A percentile compares a stretch with the other conserved stretches of the same genome.
These are phyloP conservation scores for Pyricularia sp. DNA, from an alignment of 2,329 filamentous ascomycete species.

Conservation along the genomic window DNA sequence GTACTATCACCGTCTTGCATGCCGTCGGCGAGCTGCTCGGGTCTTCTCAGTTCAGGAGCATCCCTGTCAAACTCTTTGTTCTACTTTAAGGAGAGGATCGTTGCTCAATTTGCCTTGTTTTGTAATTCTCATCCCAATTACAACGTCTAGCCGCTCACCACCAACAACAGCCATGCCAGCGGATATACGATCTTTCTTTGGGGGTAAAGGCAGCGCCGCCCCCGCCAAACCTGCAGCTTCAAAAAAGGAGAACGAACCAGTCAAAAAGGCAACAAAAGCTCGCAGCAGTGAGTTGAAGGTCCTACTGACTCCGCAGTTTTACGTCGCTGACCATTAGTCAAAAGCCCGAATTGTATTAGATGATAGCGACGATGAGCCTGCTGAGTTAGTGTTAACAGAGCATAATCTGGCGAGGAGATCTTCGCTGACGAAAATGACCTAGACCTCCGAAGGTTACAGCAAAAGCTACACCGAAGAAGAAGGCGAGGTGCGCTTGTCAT, in stretches of 20 bases:
- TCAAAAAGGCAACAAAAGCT: constrained; percentile 34
- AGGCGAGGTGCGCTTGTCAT: constrained; percentile 29
- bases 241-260: constrained; percentile 31
- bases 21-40: background rate
- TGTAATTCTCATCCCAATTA: background rate
- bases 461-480: constrained; percentile 40
- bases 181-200: constrained; percentile 83
- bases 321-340: constrained; percentile 12
- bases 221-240: constrained; percentile 30
- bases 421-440: background rate
- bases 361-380: constrained; percentile 64
- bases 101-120: background rate
- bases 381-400: constrained; percentile 14
- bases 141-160: background rate
- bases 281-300: constrained; percentile 11
- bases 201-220: constrained; percentile 53
- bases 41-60: background rate
- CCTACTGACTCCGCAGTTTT: background rate
- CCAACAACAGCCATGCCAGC: constrained; percentile 51
- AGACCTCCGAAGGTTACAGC: constrained; percentile 43
- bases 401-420: background rate
- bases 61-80: background rate
- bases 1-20: background rate
- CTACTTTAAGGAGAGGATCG: background rate
- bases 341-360: constrained; percentile 58